These are phyloP conservation scores for Colletotrichum cereale DNA, from an alignment of 2,329 filamentous ascomycete species.

Conservation along the genomic window DNA sequence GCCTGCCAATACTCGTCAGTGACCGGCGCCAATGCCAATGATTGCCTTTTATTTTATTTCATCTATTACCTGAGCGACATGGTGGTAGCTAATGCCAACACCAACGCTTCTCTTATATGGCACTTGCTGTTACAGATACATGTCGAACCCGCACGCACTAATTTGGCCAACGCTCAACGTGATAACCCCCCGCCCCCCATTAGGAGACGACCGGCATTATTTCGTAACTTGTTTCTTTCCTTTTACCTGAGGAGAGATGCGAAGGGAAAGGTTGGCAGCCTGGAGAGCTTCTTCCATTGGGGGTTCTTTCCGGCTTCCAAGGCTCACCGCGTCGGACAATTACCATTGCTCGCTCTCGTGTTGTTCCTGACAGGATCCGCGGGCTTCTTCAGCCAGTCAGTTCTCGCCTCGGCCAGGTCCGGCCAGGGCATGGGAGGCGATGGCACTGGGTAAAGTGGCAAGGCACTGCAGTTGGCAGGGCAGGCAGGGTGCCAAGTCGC, in stretches of 20 bases:
- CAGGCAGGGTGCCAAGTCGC: slow-evolving; percentile 10
- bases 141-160: slow-evolving; percentile 6
- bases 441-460: slow-evolving; percentile 1
- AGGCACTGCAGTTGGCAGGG: slow-evolving; percentile 8
- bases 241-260: neutral
- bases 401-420: slow-evolving; percentile 20
- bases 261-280: slow-evolving; percentile 6
- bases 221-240: neutral
- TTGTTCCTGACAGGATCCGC: slow-evolving; percentile 35
- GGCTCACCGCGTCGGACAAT: slow-evolving; percentile 6
- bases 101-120: neutral
- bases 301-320: slow-evolving; percentile 18
- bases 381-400: slow-evolving; percentile 13
- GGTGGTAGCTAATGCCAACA: slow-evolving; percentile 25
- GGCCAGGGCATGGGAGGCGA: slow-evolving; percentile 10
- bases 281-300: neutral
- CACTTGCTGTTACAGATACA: slow-evolving; percentile 25
- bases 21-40: slow-evolving; percentile 19
- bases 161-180: slow-evolving; percentile 6
- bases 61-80: neutral
- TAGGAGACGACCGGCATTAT: neutral
- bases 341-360: slow-evolving; percentile 8
- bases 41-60: neutral
- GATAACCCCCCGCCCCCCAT: neutral
- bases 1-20: slow-evolving; percentile 19